These are phyloP conservation scores for Phytophthora capsici DNA, from an alignment of 352 stramenopile genomes.

Conservation along the genomic window DNA sequence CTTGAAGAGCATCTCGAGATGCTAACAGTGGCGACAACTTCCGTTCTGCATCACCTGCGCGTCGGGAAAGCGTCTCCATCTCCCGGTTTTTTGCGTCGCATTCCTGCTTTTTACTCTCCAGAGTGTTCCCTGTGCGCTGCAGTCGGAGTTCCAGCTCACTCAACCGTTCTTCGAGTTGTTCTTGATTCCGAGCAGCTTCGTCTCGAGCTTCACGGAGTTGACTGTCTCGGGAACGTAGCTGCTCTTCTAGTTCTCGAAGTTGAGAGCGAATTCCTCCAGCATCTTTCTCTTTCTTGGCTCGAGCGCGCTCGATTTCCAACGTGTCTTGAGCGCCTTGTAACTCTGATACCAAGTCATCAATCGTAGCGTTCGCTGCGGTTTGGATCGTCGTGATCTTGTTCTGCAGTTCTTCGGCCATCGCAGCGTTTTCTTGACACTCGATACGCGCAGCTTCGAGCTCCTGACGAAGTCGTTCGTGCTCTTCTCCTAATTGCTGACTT, in stretches of 20 bases:
- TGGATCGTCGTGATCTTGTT: slow-evolving; percentile 75
- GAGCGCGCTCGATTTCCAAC: slow-evolving; percentile 57
- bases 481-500: slow-evolving; percentile 46
- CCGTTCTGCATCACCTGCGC: slow-evolving; percentile 61
- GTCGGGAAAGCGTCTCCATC: slow-evolving; percentile 51
- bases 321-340: slow-evolving; percentile 66
- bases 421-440: slow-evolving; percentile 48
- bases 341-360: slow-evolving; percentile 74
- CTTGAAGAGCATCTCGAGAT: slow-evolving; percentile 60
- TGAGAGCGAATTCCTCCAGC: slow-evolving; percentile 38
- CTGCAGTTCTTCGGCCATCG: slow-evolving; percentile 64
- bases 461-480: slow-evolving; percentile 50
- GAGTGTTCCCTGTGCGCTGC: slow-evolving; percentile 28
- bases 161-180: slow-evolving; percentile 31
- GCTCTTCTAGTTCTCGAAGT: slow-evolving; percentile 51
- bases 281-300: slow-evolving; percentile 56
- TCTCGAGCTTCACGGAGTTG: slow-evolving; percentile 32
- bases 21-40: slow-evolving; percentile 58
- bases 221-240: slow-evolving; percentile 38
- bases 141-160: slow-evolving; percentile 29
- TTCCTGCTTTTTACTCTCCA: slow-evolving; percentile 74
- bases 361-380: slow-evolving; percentile 77
- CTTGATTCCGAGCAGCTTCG: slow-evolving; percentile 25
- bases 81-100: slow-evolving; percentile 62
- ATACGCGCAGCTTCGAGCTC: slow-evolving; percentile 54